These are phyloP conservation scores for Blastobotrys petasosporus DNA, from an alignment of 1,139 yeast species.

Conservation along the genomic window DNA sequence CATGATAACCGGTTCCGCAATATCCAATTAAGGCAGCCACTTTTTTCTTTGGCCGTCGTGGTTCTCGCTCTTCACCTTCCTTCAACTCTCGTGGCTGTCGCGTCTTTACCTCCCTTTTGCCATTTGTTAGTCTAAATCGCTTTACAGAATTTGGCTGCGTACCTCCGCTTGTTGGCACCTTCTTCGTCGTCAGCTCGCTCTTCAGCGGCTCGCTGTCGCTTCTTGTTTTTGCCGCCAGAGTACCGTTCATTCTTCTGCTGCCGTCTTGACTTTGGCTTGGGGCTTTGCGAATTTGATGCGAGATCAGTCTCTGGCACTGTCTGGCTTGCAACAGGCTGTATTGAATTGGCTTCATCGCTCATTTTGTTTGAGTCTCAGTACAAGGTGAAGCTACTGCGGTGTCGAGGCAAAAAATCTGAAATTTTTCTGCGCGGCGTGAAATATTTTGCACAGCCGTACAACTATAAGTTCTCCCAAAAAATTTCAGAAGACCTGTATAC, in stretches of 20 bases:
- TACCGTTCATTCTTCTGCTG: conserved; percentile 1
- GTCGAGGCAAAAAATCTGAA: neutral
- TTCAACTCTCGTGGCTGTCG: conserved; percentile 20
- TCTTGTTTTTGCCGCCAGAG: conserved; percentile 1
- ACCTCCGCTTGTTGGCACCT: conserved; percentile 8
- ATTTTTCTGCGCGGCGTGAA: conserved; percentile 1
- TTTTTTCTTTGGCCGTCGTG: conserved; percentile 69
- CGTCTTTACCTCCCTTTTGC: conserved; percentile 10
- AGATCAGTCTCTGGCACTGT: neutral
- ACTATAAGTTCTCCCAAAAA: neutral
- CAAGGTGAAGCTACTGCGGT: neutral
- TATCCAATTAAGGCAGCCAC: conserved; percentile 93
- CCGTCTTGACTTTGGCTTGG: neutral
- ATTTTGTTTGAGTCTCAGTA: neutral
- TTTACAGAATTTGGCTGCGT: conserved; percentile 1
- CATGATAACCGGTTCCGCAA: conserved; percentile 97
- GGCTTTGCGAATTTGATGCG: neutral
- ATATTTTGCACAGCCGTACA: neutral
- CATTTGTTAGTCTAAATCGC: neutral
- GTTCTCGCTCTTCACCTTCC: conserved; percentile 36
- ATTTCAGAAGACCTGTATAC: neutral
- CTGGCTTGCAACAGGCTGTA: neutral
- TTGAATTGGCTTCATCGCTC: neutral
- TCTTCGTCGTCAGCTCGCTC: conserved; percentile 2
- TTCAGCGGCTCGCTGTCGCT: conserved; percentile 5